Conservation (phyloP, 352 stramenopile genomes). For the Phytophthora pluvialis region DNA sequence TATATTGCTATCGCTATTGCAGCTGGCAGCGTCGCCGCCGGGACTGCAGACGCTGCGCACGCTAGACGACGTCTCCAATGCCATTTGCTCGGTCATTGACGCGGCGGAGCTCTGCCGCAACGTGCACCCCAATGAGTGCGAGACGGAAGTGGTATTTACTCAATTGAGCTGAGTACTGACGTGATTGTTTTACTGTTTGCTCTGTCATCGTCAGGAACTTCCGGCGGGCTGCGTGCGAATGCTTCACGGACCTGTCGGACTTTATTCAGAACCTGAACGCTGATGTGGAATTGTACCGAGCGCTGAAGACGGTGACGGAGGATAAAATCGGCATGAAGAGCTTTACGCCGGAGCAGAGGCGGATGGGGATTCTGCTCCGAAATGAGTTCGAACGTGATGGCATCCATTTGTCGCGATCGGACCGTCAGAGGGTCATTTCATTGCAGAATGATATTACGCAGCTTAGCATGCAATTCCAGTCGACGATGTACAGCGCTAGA, state of each 20-base stretch:
- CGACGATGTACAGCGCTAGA: conserved; percentile 75
- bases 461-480: conserved; percentile 89
- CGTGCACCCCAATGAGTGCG: conserved; percentile 89
- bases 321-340: conserved; percentile 54
- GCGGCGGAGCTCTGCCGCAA: conserved; percentile 95
- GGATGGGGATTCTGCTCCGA: conserved; percentile 90
- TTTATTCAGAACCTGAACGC: conserved; percentile 96
- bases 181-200: neutral
- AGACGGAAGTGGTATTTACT: neutral
- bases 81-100: conserved; percentile 96
- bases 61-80: conserved; percentile 95
- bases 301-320: conserved; percentile 76
- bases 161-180: conserved; percentile 11
- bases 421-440: conserved; percentile 83
- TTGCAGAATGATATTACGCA: conserved; percentile 91
- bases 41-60: conserved; percentile 73
- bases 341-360: conserved; percentile 89
- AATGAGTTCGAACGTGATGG: conserved; percentile 96
- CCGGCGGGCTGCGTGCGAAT: conserved; percentile 81
- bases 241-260: conserved; percentile 92
- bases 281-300: conserved; percentile 91
- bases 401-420: conserved; percentile 88
- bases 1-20: conserved; percentile 5
- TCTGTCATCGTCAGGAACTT: conserved; percentile 53
- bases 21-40: conserved; percentile 62